Evolutionary conservation across 2,329 filamentous ascomycete genomes (phyloP), one percentile per base, ranked within the genome.

Genomic region (Ascochyta lentis): DNA sequence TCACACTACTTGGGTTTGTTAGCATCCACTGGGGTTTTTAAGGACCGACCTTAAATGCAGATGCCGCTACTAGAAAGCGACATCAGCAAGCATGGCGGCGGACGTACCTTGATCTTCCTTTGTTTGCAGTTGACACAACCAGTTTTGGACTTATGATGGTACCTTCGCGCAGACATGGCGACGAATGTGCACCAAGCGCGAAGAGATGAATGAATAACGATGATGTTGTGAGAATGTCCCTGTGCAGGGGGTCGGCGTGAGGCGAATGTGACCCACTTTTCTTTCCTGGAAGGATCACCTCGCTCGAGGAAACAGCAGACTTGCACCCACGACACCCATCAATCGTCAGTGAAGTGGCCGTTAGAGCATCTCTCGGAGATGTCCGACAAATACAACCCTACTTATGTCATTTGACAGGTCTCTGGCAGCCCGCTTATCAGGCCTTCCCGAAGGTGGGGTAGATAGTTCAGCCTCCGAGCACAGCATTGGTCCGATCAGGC

Each of bases 91-190:
- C 12, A 13, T 6, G 15, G 13, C 8, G 9, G 27, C 37, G 9
- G 26, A 19, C 31, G 4, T 40, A 51, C 54, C 48, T 51, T 56
- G 24, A 56, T 51, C 7, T 27, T 51, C 26, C 54, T 29, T 24
- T 48, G 31, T 48, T 49, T 56, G 43, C 54, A 56, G 33, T 48
- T 48, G 2, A 48, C 46, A 23, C 48, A 52, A 3, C 54, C 48
- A 3, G 37, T 22, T 16, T 37, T 56, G 2, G 54, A 56, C 26
- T 56, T 52, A 6, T 24, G 43, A 34, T 52, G 48, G 15, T 34
- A 49, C 15, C 7, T 47, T 13, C 38, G 35, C 15, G 42, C 42
- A 22, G 31, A 15, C 42, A 45, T 50, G 9, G 31, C 23, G 40
- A 24, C 22, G 35, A 9, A 16, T 31, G 16, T 33, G 26, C 22